Conservation (phyloP, 306 rosid species). For the Echinosophora koreensis region DNA sequence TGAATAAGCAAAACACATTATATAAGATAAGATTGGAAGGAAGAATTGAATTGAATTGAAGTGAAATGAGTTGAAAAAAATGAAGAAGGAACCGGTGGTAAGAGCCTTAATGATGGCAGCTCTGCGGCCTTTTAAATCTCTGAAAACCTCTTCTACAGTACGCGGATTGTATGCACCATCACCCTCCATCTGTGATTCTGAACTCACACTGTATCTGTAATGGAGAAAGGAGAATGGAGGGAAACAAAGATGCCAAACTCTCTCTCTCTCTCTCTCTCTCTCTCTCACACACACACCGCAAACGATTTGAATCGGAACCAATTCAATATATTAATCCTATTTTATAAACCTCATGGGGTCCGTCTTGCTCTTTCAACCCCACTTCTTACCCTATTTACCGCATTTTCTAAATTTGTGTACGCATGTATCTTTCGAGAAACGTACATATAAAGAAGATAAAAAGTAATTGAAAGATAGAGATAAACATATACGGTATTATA, state of each 20-base stretch:
- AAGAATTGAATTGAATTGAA: background rate
- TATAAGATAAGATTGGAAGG: background rate
- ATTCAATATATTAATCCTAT: slow-evolving; percentile 47
- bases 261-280: slow-evolving; percentile 2
- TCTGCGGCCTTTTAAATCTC: slow-evolving; percentile 74
- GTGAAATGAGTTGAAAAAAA: background rate
- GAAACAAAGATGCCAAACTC: slow-evolving; percentile 45
- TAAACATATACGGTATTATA: no score
- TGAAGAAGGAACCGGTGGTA: slow-evolving; percentile 42
- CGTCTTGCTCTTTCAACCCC: background rate
- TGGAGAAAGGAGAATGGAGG: slow-evolving; percentile 50
- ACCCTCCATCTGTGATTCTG: slow-evolving; percentile 44
- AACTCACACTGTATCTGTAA: no score
- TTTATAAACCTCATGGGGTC: slow-evolving; percentile 52
- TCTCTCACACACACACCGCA: background rate
- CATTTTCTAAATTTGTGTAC: no score
- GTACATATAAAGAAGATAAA: no score
- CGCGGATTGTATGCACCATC: slow-evolving; percentile 57
- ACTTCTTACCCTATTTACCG: no score
- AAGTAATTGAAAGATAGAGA: no score
- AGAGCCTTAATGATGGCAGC: slow-evolving; percentile 74
- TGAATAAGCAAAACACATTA: slow-evolving; percentile 37
- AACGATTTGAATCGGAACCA: slow-evolving; percentile 63
- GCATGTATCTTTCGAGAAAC: no score
- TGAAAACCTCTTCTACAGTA: slow-evolving; percentile 69